These are phyloP conservation scores for Microstegium vimineum DNA, from an alignment of 176 grass and related monocot species.

Conservation along the genomic window DNA sequence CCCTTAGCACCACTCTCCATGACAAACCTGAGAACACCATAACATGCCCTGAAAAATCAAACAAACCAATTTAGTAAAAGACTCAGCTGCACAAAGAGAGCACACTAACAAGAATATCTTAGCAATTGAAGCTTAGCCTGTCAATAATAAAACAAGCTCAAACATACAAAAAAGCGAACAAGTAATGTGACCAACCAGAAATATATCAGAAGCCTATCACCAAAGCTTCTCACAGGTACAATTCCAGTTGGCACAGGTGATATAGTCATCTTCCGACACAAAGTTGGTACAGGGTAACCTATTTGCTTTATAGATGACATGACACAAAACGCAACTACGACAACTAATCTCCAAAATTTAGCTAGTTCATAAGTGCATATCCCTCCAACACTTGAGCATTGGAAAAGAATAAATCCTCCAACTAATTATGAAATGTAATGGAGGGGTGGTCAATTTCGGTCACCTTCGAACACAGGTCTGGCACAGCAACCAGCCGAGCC, in stretches of 20 bases:
- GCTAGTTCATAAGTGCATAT: conserved; percentile 10
- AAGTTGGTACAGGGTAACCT: conserved; percentile 66
- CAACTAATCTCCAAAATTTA: background rate
- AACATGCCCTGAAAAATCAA: conserved; percentile 54
- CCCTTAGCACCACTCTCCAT: conserved; percentile 92
- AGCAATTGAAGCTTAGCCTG: background rate
- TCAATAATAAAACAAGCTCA: background rate
- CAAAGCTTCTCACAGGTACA: conserved; percentile 5
- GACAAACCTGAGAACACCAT: conserved; percentile 82
- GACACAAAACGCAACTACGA: background rate
- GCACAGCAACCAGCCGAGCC: conserved; percentile 23
- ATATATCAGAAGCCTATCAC: conserved; percentile 15
- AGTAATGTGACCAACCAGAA: conserved; percentile 28
- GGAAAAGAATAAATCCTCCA: background rate
- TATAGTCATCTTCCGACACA: conserved; percentile 99
- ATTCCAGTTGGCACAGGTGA: conserved; percentile 10
- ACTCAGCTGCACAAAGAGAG: background rate
- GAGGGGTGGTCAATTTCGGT: conserved; percentile 44
- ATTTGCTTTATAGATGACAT: conserved; percentile 96
- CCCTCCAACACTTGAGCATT: conserved; percentile 29
- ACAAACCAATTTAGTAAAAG: background rate
- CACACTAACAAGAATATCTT: background rate
- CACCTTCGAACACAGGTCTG: conserved; percentile 69
- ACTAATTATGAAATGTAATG: background rate
- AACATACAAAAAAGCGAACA: background rate